phyloP scores from a whole-genome alignment of 805 yeast genomes.

The Tetrapisispora pingtungensis region DNA sequence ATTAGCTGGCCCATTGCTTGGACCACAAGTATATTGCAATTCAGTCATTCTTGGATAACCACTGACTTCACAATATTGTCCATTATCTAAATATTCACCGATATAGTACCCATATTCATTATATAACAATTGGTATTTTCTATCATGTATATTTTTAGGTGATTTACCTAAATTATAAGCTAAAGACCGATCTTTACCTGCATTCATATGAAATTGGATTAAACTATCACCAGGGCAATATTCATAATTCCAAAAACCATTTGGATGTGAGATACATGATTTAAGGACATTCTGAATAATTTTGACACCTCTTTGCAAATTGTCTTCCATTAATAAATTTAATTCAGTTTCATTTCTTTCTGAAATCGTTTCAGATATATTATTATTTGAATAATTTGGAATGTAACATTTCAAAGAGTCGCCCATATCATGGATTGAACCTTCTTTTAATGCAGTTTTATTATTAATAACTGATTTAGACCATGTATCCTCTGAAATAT shows the following conservation, averaged over 20 bases:
- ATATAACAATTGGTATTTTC: conserved; percentile 25
- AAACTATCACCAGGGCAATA: conserved; percentile 41
- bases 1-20: conserved; percentile 16
- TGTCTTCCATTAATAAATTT: conserved; percentile 4
- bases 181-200: conserved; percentile 4
- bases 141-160: conserved; percentile 14
- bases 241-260: conserved; percentile 47
- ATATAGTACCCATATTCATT: conserved; percentile 29
- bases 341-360: conserved; percentile 10
- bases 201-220: conserved; percentile 36
- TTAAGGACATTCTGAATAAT: conserved; percentile 10
- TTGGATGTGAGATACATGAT: conserved; percentile 19
- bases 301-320: conserved; percentile 12
- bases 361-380: conserved; percentile 1
- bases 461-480: conserved; percentile 6
- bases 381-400: conserved; percentile 5
- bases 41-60: conserved; percentile 42
- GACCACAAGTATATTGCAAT: conserved; percentile 45
- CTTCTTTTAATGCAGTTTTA: conserved; percentile 8
- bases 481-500: conserved; percentile 14
- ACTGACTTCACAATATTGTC: conserved; percentile 53
- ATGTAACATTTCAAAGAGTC: conserved; percentile 16
- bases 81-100: conserved; percentile 34
- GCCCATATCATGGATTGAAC: conserved; percentile 13
- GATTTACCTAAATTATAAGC: conserved; percentile 16